Evolutionary conservation across 2,329 filamentous ascomycete genomes (phyloP), one percentile per base, ranked within the genome.

Genomic region (Teratosphaeria destructans): DNA sequence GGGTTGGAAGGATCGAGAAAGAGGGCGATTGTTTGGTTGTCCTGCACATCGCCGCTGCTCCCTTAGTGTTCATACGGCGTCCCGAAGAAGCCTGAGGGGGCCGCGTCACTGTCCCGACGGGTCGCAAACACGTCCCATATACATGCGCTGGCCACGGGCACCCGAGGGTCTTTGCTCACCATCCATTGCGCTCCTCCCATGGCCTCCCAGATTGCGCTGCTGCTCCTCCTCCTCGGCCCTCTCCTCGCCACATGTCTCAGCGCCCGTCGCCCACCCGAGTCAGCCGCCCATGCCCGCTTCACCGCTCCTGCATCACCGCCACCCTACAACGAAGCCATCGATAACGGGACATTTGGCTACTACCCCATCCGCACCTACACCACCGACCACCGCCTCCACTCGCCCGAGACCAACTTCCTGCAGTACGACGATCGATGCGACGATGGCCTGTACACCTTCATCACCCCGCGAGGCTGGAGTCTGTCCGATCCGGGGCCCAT

Each of bases 401-500:
- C 64, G 3, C 69, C 69, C 27, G 60, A 63, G 39, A 62, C 62
- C 39, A 71, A 70, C 60, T 70, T 66, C 59, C 57, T 69, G 10
- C 62, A 66, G 52, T 71, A 68, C 66, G 57, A 60, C 47, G 57
- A 60, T 11, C 59, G 64, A 54, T 71, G 68, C 59, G 65, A 69
- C 55, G 64, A 71, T 61, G 66, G 67, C 10, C 43, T 63, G 27
- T 54, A 64, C n/a, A 64, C 64, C 56, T 72, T 73, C 61, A 61
- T 73, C 49, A 71, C 70, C 1, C 71, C 71, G 12, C 60, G 69
- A 58, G 71, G 71, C 6, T 69, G 64, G 60, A 65, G 65, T 12
- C 63, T 72, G 16, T 52, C 60, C 4, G 64, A 65, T 23, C 69
- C 71, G 8, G 70, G 68, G 14, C 70, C 70, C 3, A 70, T 71